Base-by-base conservation (phyloP, 1,284 basidiomycete species). In the Phellinidium pouzarii region DNA sequence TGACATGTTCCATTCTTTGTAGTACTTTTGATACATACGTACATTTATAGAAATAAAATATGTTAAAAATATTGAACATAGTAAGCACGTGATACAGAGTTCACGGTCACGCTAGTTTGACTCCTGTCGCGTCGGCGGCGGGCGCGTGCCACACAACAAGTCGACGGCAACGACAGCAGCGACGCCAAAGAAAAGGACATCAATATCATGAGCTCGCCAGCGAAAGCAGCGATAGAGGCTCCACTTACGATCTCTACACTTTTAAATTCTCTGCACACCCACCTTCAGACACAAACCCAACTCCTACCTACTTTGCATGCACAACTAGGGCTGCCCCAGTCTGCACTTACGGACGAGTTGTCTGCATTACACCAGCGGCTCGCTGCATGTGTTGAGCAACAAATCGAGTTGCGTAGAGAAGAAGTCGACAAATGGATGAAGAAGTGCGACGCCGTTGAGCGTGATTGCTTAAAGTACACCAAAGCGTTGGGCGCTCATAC, bases 291-390 rank as follows among this genome's bases (percentile, higher is more conserved):
- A 2, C 87, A 90, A 67, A 88, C 85, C 0, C 79, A 84, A 59
- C 71, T 87, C 14, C 69, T 91, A 8, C 88, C 88, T 4, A 80
- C 81, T 4, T 71, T 91, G 4, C 86, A 90, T 61, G 66, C 68
- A 11, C 72, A 75, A 58, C 83, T 91, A 12, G 87, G 88, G 23
- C 72, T 90, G 14, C 84, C 87, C 19, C 67, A 78, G 22, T 80
- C 80, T 2, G 83, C 87, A 0, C 77, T 91, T 36, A 80, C 85
- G 63, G 84, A 88, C 62, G 87, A 91, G 53, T 73, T 91, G 9
- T 69, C 73, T 43, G 64, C 73, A 12, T 71, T 91, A 4, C 81
- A 89, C 58, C 72, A 79, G 42, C 76, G 82, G 51, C 76, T 91
- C 23, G 77, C 85, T 41, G 70, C 79, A 58, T 79, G 82, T 40